phyloP scores from a whole-genome alignment of 2,329 filamentous ascomycete genomes.

The Cladosporium colombiae region DNA sequence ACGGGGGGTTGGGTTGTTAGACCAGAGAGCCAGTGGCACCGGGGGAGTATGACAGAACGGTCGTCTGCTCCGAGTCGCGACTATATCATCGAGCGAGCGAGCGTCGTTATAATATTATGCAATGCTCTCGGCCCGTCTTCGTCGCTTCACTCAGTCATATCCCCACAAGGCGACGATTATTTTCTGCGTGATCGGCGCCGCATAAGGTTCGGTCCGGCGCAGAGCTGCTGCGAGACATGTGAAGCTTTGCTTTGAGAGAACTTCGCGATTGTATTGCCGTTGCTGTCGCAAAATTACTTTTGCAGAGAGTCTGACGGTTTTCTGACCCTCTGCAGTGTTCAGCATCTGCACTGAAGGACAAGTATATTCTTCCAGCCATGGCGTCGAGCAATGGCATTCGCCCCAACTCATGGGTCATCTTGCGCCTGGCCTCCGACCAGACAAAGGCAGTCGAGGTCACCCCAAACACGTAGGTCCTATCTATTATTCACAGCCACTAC shows the following conservation, averaged over 20 bases:
- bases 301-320: background rate
- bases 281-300: slow-evolving; percentile 1
- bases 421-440: slow-evolving; percentile 60
- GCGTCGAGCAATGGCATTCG: slow-evolving; percentile 15
- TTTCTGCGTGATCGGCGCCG: slow-evolving; percentile 12
- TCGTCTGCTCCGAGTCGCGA: slow-evolving; percentile 14
- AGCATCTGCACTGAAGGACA: background rate
- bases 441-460: slow-evolving; percentile 60
- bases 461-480: slow-evolving; percentile 62
- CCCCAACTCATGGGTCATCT: slow-evolving; percentile 42
- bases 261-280: background rate
- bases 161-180: slow-evolving; percentile 12
- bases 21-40: slow-evolving; percentile 2
- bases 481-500: background rate
- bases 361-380: slow-evolving; percentile 10
- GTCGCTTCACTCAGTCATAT: slow-evolving; percentile 14
- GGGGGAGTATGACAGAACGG: slow-evolving; percentile 11
- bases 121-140: background rate
- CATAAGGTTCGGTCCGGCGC: slow-evolving; percentile 12
- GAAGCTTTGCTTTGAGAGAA: background rate
- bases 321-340: background rate
- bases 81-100: slow-evolving; percentile 6
- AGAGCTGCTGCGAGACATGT: background rate
- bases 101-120: slow-evolving; percentile 3
- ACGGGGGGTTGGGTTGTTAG: background rate